Base-by-base conservation (phyloP, 1,284 basidiomycete species). In the Porogramme epimiltina region DNA sequence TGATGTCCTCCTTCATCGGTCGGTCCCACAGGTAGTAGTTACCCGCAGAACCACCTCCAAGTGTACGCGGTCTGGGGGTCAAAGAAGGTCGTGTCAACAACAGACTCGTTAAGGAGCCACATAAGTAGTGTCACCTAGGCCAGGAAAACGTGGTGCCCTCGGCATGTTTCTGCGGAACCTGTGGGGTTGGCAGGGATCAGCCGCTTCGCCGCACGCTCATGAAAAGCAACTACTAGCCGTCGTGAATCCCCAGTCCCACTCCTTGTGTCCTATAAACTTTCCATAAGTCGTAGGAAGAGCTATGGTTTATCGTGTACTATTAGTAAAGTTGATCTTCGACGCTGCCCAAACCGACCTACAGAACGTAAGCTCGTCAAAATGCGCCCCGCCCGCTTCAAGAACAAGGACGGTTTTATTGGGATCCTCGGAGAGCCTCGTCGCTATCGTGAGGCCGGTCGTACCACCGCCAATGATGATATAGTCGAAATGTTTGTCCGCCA, bases 371-470 rank as follows among this genome's bases (percentile, higher is more conserved):
- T 73, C 70, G 31, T 68, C 60, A 15, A 71, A 40, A 43, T 70
- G 67, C 13, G 62, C 63, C 15, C 59, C 59, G 9, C 75, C 74
- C 3, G 72, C 73, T 59, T 76, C 73, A 16, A 76, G 59, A 9
- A 76, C 69, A n/a, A 71, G 61, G n/a, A 74, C 71, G 3, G 72
- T 56, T n/a, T 50, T 55, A 38, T 28, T 37, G 8, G 63, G 55
- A 44, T 68, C 63, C 31, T 67, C 63, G n/a, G 59, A 51, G n/a
- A 68, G 54, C 11, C 66, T 59, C 1, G 54, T 47, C 3, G 64
- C 66, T 16, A 69, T 43, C 13, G 62, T 59, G 4, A 67, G 58
- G 2, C 65, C 65, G n/a, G 62, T 60, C 24, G 57, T 56, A n/a
- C 50, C 50, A 9, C 43, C 43, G 8, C 43, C 43, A 18, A 62